These are phyloP conservation scores for Xanthoparmelia taractica DNA, from an alignment of 495 filamentous ascomycete genomes.

Conservation along the genomic window DNA sequence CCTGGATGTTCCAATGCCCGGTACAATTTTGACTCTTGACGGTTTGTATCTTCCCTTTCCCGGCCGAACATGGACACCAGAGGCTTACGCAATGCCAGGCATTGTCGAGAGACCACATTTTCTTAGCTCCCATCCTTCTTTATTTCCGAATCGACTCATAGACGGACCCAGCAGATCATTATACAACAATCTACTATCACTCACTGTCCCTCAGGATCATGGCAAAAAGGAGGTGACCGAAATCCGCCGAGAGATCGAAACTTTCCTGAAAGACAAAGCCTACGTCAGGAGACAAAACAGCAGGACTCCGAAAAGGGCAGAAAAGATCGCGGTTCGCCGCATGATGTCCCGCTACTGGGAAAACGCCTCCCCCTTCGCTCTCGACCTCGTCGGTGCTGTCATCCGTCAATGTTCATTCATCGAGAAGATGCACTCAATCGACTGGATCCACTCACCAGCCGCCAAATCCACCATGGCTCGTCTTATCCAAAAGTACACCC, in stretches of 20 bases:
- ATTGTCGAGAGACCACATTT: not conserved
- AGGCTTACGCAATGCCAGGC: not conserved
- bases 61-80: too few species aligned
- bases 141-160: not conserved
- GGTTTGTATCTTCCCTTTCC: not conserved
- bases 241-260: slow-evolving; percentile 33
- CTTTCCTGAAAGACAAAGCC: slow-evolving; percentile 27
- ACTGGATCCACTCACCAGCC: slow-evolving; percentile 67
- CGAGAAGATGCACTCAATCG: slow-evolving; percentile 72
- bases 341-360: slow-evolving; percentile 80
- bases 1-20: slow-evolving; percentile 50
- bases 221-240: slow-evolving; percentile 30
- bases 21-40: slow-evolving; percentile 22
- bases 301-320: slow-evolving; percentile 20
- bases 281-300: slow-evolving; percentile 29
- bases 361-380: slow-evolving; percentile 59
- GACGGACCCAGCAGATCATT: not conserved
- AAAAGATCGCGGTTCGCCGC: slow-evolving; percentile 51
- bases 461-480: slow-evolving; percentile 57
- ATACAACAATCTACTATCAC: not conserved
- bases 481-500: slow-evolving; percentile 58
- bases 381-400: slow-evolving; percentile 72
- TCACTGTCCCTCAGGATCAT: not conserved
- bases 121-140: not conserved
- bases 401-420: slow-evolving; percentile 73